Percentiles rank a stretch among this genome's conserved stretches.
Evolutionary conservation across 2,329 filamentous ascomycete genomes (phyloP).

Genomic region (Talaromyces albobiverticillius): DNA sequence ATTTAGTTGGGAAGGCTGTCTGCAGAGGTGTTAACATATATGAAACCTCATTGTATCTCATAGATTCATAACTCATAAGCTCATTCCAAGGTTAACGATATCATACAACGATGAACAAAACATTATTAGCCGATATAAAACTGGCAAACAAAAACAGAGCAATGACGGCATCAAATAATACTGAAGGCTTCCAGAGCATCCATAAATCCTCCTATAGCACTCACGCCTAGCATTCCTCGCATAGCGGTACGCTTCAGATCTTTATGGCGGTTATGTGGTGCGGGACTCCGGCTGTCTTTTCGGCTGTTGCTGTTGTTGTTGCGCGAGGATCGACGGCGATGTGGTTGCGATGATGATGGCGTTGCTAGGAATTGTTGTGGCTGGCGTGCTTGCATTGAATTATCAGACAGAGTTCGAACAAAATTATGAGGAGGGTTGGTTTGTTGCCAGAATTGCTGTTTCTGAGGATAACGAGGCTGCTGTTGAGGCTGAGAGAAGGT

Average conservation of each 20-base stretch:
- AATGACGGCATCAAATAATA: constrained; percentile 10
- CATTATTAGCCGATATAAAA: too few species aligned
- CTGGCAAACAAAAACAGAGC: too few species aligned
- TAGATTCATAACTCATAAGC: too few species aligned
- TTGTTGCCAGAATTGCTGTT: constrained; percentile 14
- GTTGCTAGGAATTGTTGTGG: constrained; percentile 1
- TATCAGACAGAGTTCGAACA: constrained; percentile 6
- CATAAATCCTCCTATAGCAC: constrained; percentile 38
- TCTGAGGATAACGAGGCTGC: constrained; percentile 15
- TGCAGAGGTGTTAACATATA: too few species aligned
- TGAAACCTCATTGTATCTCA: too few species aligned
- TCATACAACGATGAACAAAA: too few species aligned
- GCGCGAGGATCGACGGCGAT: constrained; percentile 16
- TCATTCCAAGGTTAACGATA: too few species aligned
- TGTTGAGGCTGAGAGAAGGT: constrained; percentile 12
- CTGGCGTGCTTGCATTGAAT: neutral
- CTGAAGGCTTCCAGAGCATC: constrained; percentile 37
- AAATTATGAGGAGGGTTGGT: constrained; percentile 12
- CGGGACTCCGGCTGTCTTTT: constrained; percentile 16
- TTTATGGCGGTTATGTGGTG: constrained; percentile 21
- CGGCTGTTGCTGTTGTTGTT: constrained; percentile 18
- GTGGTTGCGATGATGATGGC: constrained; percentile 9
- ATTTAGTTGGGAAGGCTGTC: too few species aligned
- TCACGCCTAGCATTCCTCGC: constrained; percentile 33
- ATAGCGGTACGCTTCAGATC: constrained; percentile 32